phyloP scores from a whole-genome alignment of 129 eudicot genomes.

The Kitagawia praeruptora region DNA sequence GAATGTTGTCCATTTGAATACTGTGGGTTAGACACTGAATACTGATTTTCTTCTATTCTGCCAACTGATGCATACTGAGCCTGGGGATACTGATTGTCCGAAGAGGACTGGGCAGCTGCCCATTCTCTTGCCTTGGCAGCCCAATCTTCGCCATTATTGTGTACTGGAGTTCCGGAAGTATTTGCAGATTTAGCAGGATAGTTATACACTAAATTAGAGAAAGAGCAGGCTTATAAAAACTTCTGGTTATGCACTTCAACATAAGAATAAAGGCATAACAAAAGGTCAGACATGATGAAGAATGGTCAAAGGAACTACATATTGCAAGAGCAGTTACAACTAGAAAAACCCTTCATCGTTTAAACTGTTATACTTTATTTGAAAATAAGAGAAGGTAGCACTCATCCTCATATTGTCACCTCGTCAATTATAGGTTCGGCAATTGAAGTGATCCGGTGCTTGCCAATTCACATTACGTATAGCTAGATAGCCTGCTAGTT shows the following conservation, averaged over 20 bases:
- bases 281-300: not conserved
- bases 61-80: constrained; percentile 33
- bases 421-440: not conserved
- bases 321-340: not conserved
- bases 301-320: not conserved
- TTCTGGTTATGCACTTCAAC: not conserved
- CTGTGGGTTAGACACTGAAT: constrained; percentile 45
- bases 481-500: not conserved
- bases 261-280: not conserved
- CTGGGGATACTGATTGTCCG: constrained; percentile 56
- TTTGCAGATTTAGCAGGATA: not conserved
- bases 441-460: not conserved
- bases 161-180: constrained; percentile 31
- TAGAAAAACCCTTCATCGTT: not conserved
- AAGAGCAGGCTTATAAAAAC: not conserved
- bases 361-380: not conserved
- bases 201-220: not conserved
- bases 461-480: too few relatives aligned
- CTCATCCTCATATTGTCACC: not conserved
- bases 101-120: constrained; percentile 75
- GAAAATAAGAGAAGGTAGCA: not conserved
- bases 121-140: constrained; percentile 94
- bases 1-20: constrained; percentile 52
- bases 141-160: constrained; percentile 82
- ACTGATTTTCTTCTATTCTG: constrained; percentile 57